A percentile compares a stretch with the other conserved stretches of the same genome.
Conservation (phyloP, 1,139 yeast species). For the Kurtzmaniella natalensis region DNA sequence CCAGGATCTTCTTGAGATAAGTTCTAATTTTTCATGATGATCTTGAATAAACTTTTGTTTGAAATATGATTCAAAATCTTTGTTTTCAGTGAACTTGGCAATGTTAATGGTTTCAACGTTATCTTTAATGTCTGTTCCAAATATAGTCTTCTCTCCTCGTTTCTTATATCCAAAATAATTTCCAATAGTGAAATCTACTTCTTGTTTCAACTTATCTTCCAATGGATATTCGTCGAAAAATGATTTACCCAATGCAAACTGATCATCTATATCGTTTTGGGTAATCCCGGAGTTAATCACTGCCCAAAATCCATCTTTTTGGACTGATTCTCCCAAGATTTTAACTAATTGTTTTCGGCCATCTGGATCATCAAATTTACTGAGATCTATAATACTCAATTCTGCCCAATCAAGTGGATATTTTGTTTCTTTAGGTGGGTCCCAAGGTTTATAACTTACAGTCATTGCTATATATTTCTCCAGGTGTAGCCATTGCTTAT, state of each 20-base stretch:
- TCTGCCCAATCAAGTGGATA: slow-evolving; percentile 30
- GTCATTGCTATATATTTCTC: too few relatives aligned
- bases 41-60: slow-evolving; percentile 21
- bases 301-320: slow-evolving; percentile 31
- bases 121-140: slow-evolving; percentile 25
- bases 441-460: slow-evolving; percentile 14
- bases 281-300: slow-evolving; percentile 23
- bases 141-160: slow-evolving; percentile 20
- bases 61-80: slow-evolving; percentile 18
- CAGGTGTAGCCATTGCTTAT: too few relatives aligned
- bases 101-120: slow-evolving; percentile 29
- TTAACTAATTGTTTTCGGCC: slow-evolving; percentile 24
- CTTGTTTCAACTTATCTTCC: slow-evolving; percentile 22
- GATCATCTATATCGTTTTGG: slow-evolving; percentile 21
- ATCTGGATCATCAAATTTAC: slow-evolving; percentile 22
- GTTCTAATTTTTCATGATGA: slow-evolving; percentile 16
- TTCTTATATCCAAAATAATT: slow-evolving; percentile 31
- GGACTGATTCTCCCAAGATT: slow-evolving; percentile 22
- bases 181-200: slow-evolving; percentile 24
- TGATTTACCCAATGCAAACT: slow-evolving; percentile 24
- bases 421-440: slow-evolving; percentile 21
- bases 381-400: slow-evolving; percentile 22
- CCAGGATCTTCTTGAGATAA: slow-evolving; percentile 19
- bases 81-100: slow-evolving; percentile 28
- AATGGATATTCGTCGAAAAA: slow-evolving; percentile 23